phyloP scores from a whole-genome alignment of 2,329 filamentous ascomycete genomes.

The Talaromyces verruculosus region DNA sequence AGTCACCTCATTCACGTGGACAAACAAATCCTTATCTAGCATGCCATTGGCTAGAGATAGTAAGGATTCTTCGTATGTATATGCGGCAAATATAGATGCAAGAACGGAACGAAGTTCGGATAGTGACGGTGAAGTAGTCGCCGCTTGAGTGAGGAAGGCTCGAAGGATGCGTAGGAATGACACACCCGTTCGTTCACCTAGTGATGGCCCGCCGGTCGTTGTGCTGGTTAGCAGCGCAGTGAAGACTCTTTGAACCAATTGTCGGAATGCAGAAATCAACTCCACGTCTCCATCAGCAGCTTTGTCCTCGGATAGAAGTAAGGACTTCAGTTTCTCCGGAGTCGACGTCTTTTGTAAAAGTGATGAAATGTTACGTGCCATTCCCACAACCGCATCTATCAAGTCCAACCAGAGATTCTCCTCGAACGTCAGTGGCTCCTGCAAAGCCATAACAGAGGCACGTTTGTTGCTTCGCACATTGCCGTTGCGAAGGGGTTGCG shows the following conservation, averaged over 20 bases:
- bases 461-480: constrained; percentile 36
- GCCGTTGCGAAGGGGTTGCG: constrained; percentile 33
- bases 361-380: constrained; percentile 64
- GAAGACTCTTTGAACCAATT: constrained; percentile 85
- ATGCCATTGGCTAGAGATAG: constrained; percentile 81
- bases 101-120: constrained; percentile 84
- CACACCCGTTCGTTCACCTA: constrained; percentile 53
- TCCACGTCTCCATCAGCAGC: constrained; percentile 35
- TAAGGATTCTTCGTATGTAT: constrained; percentile 91
- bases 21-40: constrained; percentile 84
- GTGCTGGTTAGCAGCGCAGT: constrained; percentile 79
- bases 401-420: constrained; percentile 67
- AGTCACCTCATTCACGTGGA: constrained; percentile 73
- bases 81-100: constrained; percentile 87
- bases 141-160: constrained; percentile 81
- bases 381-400: constrained; percentile 61
- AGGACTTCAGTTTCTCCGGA: background rate
- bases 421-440: constrained; percentile 59
- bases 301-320: constrained; percentile 2
- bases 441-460: constrained; percentile 46
- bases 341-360: constrained; percentile 41
- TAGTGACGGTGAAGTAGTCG: constrained; percentile 77
- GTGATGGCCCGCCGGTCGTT: constrained; percentile 48
- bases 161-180: constrained; percentile 87
- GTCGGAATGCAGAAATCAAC: constrained; percentile 67